A percentile compares a stretch with the other conserved stretches of the same genome.
Conservation (phyloP, 176 grass and related monocot species). For the Hsuehochloa calcarea region DNA sequence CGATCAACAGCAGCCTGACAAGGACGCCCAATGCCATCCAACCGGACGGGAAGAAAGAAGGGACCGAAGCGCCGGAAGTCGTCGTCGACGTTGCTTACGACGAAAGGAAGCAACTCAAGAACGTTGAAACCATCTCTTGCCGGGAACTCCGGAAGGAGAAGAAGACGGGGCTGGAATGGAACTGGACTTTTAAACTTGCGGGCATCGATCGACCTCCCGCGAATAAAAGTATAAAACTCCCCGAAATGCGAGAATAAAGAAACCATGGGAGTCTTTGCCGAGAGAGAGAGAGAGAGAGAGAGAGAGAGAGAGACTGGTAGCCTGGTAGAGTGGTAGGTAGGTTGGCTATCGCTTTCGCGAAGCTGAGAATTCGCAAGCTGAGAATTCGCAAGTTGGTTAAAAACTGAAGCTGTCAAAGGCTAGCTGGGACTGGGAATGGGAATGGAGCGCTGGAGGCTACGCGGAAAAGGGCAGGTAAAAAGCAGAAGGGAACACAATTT, state of each 20-base stretch:
- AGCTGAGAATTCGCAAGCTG: constrained; percentile 26
- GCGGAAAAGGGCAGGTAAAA: neutral
- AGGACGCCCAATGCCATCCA: constrained; percentile 34
- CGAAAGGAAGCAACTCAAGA: constrained; percentile 10
- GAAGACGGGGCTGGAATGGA: neutral
- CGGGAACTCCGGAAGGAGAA: neutral
- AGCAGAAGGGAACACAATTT: neutral
- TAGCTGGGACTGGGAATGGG: constrained; percentile 5
- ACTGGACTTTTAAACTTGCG: constrained; percentile 8
- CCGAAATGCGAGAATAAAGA: constrained; percentile 29
- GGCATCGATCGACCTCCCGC: neutral
- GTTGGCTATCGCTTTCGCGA: constrained; percentile 36
- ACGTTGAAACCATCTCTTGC: constrained; percentile 17
- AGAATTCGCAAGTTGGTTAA: constrained; percentile 35
- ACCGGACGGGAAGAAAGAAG: neutral
- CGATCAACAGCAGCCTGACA: neutral
- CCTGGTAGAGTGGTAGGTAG: constrained; percentile 15
- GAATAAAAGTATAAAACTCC: neutral
- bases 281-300: neutral
- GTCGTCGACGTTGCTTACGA: constrained; percentile 18
- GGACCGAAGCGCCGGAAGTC: neutral
- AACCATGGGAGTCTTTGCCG: neutral
- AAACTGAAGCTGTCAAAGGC: neutral
- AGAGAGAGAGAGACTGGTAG: neutral
- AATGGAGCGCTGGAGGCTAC: constrained; percentile 6